Base-by-base conservation (phyloP, 2,329 filamentous ascomycete species). In the Talaromyces marneffei region DNA sequence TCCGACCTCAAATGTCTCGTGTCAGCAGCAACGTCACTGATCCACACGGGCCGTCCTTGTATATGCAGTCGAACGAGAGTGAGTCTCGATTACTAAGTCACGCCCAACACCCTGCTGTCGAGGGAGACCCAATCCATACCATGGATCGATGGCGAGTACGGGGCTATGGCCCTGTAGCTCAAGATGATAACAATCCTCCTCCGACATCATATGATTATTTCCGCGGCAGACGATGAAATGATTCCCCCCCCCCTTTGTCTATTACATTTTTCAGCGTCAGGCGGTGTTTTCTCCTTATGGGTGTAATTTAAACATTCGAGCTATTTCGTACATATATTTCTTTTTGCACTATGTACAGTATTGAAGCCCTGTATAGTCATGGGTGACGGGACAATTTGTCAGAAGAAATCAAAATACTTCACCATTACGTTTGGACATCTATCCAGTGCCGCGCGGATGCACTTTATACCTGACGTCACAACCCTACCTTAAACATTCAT, bases 41-140 rank as follows among this genome's bases (percentile, higher is more conserved):
- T 66, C 35, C 25, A 14, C 42, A 46, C 4, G 37, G 40, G 9
- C 23, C 60, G 61, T 4, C 69, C 0, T 62, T 76, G 20, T 78
- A 78, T 59, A 69, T 68, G 2, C 69, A 71, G 4, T 63, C 64
- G 1, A 75, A 78, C 61, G 77, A 78, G 62, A 77, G 75, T 44
- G 75, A 77, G 57, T 71, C 71, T 1, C 66, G 68, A 29, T 67
- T 79, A 8, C 66, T 79, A 18, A 70, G 64, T 29, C 69, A 76
- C 59, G 73, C 73, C 2, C 75, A 78, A 59, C 65, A 57, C 4
- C 72, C 72, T 0, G 71, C 57, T 29, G 60, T 35, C 6, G 53
- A 29, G 7, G 25, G 3, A 31, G 27, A 67, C 65, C 4, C 68
- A 67, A 14, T 25, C 60, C 25, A 65, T 62, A 53, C 70, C 7